Base-by-base conservation (phyloP, 371 early-diverging fungal genomes). In the Parasitella parasitica region DNA sequence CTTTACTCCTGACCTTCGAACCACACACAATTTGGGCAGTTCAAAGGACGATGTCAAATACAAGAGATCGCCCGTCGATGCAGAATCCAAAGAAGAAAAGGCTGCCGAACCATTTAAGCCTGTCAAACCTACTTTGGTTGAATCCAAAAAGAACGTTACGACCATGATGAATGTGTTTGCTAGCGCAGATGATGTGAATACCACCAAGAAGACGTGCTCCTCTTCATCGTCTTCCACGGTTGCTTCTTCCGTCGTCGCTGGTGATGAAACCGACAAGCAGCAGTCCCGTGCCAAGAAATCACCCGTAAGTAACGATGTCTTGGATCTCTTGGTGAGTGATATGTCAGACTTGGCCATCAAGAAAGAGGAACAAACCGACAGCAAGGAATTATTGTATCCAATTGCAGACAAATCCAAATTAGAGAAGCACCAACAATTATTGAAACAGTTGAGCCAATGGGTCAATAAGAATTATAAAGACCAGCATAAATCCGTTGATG, bases 121-220 rank as follows among this genome's bases (percentile, higher is more conserved):
- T 2, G 61, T 59, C 3, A 73, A 71, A 16, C 36, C 51, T 15
- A 51, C 52, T 11, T 52, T 54, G 12, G 50, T 63, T 35, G 65
- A 72, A 9, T 68, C 72, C 6, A 76, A 79, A 57, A 70, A 79
- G 36, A 54, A 73, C 18, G 54, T 76, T 46, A 64, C 70, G 15
- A 76, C 74, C 5, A 32, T 77, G 37, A 38, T 70, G 51, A 77
- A 73, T 51, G 66, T 62, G 0, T 70, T 77, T 48, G 58, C 75
- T 5, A 64, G 64, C 15, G 39, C 46, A 20, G 8, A 38, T 9
- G 34, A 28, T 39, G 27, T 20, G 28, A 34, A 15, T 11, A 37
- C 24, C 6, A 22, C n/a, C n/a, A n/a, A n/a, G n/a, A n/a, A 8
- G 43, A 53, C 30, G 16, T 18, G 22, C 16, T 24, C 36, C 26